Base-by-base conservation (phyloP, 345 rosid species). In the Cardamine resedifolia region DNA sequence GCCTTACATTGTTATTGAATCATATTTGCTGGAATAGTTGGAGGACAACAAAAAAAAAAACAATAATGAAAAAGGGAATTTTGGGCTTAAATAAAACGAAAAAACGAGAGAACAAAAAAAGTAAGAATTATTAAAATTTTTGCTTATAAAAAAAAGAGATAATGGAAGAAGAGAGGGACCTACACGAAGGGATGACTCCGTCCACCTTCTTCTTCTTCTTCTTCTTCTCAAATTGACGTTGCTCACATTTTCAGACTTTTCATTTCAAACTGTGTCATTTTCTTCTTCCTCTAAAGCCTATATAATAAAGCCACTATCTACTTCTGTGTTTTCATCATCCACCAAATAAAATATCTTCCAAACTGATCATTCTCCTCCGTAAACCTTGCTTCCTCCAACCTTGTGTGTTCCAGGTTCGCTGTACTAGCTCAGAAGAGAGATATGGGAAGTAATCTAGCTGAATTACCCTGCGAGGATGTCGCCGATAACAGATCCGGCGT, bases 401-500 rank as follows among this genome's bases (percentile, higher is more conserved):
- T 39, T 39, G 2, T 26, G 27, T 73, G n/a, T 23, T 70, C 50
- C 3, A 15, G 49, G 2, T 44, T 44, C 2, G 12, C 2, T 64
- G 8, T 28, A 10, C 10, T 68, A 36, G 39, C 6, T 62, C 65
- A 2, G 0, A 44, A n/a, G 34, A 53, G 41, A 41, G 58, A 68
- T 41, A 77, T 77, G 80, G 80, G 80, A 57, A 77, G 76, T 18
- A 65, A 15, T 71, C 68, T 72, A 0, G 21, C 79, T 48, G 71
- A 76, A 7, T n/a, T 76, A 45, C 66, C 79, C 8, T 70, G 77
- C 74, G 83, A 77, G 24, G 77, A 71, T 21, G 74, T 83, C 47
- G 82, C 82, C 70, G 82, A 77, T 61, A 83, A 79, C 76, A 71
- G 69, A 64, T 77, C 67, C 51, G 66, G 60, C 53, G 81, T 58